Conservation (phyloP, 371 early-diverging fungal species). For the Mucor piriformis region DNA sequence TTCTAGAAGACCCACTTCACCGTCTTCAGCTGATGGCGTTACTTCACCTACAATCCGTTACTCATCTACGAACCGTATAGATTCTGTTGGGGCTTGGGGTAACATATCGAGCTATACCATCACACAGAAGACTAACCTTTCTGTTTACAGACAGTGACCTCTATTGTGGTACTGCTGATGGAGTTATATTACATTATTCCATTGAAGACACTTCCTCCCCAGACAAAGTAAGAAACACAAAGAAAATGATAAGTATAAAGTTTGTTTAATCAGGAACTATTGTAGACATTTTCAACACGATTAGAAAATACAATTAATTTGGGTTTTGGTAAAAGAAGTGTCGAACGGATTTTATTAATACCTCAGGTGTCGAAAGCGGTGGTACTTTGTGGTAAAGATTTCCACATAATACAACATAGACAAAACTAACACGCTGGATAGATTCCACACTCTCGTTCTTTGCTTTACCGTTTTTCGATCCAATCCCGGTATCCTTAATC, state of each 20-base stretch:
- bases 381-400: conserved; percentile 67
- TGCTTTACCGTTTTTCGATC: conserved; percentile 63
- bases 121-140: neutral
- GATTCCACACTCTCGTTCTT: conserved; percentile 70
- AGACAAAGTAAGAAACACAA: conserved; percentile 40
- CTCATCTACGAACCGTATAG: conserved; percentile 26
- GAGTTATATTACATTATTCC: conserved; percentile 66
- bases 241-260: conserved; percentile 3
- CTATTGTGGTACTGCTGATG: conserved; percentile 78
- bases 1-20: conserved; percentile 36
- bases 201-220: conserved; percentile 44
- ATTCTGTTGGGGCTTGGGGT: conserved; percentile 66
- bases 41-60: conserved; percentile 27
- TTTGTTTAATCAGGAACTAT: neutral
- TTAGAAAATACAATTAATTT: conserved; percentile 56
- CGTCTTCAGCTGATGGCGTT: conserved; percentile 23
- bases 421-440: conserved; percentile 11
- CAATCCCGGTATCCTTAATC: conserved; percentile 52
- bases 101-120: conserved; percentile 15
- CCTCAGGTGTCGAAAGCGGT: conserved; percentile 74
- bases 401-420: neutral
- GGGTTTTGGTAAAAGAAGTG: conserved; percentile 65
- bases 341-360: conserved; percentile 70
- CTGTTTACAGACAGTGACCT: conserved; percentile 59
- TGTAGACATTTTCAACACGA: conserved; percentile 47